A percentile compares a stretch with the other conserved stretches of the same genome.
phyloP scores from a whole-genome alignment of 1,284 basidiomycete species.

The Sporisorium iseilematis-ciliati region DNA sequence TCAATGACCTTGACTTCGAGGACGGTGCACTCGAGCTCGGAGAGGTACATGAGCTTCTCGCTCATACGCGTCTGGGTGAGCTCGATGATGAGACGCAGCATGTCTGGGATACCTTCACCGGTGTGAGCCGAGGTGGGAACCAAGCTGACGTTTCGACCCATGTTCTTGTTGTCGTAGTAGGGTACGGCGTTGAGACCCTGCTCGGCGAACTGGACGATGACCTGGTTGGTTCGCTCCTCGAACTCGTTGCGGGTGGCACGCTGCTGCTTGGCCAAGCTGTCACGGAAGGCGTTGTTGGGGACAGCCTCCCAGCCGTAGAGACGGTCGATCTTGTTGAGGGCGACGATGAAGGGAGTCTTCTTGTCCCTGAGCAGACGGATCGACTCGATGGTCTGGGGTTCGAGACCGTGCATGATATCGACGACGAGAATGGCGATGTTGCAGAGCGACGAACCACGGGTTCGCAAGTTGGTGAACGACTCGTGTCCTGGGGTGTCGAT shows the following conservation, averaged over 20 bases:
- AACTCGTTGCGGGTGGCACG: slow-evolving; percentile 89
- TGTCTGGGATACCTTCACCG: slow-evolving; percentile 99
- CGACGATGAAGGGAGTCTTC: slow-evolving; percentile 99
- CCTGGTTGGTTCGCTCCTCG: slow-evolving; percentile 86
- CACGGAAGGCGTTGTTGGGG: slow-evolving; percentile 90
- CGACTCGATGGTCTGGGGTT: slow-evolving; percentile 96
- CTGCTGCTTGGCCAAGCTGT: slow-evolving; percentile 88
- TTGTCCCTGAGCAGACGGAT: slow-evolving; percentile 90
- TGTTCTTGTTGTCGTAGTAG: slow-evolving; percentile 98
- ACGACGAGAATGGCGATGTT: slow-evolving; percentile 99
- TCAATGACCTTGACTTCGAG: slow-evolving; percentile 99
- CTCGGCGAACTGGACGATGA: slow-evolving; percentile 93
- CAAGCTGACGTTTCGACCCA: slow-evolving; percentile 91
- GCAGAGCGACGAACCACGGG: slow-evolving; percentile 95
- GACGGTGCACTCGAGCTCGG: slow-evolving; percentile 98
- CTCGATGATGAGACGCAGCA: slow-evolving; percentile 98
- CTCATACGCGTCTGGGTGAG: slow-evolving; percentile 99
- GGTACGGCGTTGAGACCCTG: slow-evolving; percentile 95
- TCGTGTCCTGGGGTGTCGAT: slow-evolving; percentile 99
- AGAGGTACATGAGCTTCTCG: slow-evolving; percentile 96
- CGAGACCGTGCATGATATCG: slow-evolving; percentile 99
- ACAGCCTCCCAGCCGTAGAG: slow-evolving; percentile 94
- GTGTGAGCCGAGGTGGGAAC: slow-evolving; percentile 98
- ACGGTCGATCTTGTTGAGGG: slow-evolving; percentile 99
- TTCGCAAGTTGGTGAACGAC: slow-evolving; percentile 97